A percentile compares a stretch with the other conserved stretches of the same genome.
phyloP scores from a whole-genome alignment of 257 asterid genomes.

The Salvia miltiorrhiza region DNA sequence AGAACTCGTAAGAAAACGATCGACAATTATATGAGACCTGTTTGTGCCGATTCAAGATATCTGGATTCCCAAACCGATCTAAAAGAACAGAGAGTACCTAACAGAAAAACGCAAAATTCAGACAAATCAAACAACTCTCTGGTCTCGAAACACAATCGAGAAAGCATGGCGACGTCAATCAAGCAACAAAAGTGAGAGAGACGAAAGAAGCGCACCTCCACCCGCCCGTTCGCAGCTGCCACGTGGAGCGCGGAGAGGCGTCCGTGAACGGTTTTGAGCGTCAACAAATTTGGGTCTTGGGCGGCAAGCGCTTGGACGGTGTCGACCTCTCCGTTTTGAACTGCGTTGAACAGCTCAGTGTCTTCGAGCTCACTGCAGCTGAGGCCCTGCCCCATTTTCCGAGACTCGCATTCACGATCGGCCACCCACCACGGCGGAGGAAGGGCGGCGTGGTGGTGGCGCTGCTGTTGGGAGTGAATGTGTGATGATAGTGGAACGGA shows the following conservation, averaged over 20 bases:
- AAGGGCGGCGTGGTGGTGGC: conserved; percentile 32
- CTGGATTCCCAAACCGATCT: conserved; percentile 64
- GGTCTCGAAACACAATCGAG: background rate
- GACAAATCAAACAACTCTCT: conserved; percentile 16
- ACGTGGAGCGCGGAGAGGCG: conserved; percentile 63
- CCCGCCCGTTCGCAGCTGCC: conserved; percentile 69
- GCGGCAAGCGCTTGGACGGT: conserved; percentile 52
- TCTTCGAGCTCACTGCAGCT: conserved; percentile 52
- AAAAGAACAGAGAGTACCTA: conserved; percentile 74
- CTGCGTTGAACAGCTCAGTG: conserved; percentile 50
- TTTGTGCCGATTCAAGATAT: conserved; percentile 68
- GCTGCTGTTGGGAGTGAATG: conserved; percentile 24
- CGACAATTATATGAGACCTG: conserved; percentile 45
- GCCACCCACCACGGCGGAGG: conserved; percentile 65
- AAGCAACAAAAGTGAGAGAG: background rate
- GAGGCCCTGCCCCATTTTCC: conserved; percentile 61
- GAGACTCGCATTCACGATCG: conserved; percentile 27
- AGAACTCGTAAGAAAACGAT: background rate
- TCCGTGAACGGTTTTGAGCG: conserved; percentile 34
- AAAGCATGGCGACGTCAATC: background rate
- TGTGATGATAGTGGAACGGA: conserved; percentile 6
- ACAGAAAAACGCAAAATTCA: background rate
- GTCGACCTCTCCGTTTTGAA: conserved; percentile 65
- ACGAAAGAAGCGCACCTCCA: conserved; percentile 46
- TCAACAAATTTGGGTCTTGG: conserved; percentile 45